These are phyloP conservation scores for Daldinia bambusicola DNA, from an alignment of 495 filamentous ascomycete genomes.

Conservation along the genomic window DNA sequence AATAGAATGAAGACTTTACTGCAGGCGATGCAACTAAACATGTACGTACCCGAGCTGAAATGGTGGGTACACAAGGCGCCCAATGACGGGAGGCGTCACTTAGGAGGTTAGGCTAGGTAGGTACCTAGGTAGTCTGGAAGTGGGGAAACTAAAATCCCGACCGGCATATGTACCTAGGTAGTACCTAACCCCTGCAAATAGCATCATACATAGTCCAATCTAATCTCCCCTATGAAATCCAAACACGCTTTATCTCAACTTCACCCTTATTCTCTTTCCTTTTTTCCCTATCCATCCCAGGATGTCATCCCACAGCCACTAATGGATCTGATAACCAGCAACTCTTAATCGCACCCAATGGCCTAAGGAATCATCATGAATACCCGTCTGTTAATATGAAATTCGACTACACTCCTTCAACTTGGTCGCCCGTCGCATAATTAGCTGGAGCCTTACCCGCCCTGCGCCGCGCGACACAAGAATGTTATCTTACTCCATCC, in stretches of 20 bases:
- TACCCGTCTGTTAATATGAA: conserved; percentile 40
- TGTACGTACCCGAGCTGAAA: conserved; percentile 14
- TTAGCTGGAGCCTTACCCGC: conserved; percentile 33
- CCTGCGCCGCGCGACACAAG: conserved; percentile 22
- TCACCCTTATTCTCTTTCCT: conserved; percentile 13
- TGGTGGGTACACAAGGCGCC: background rate
- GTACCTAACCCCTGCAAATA: conserved; percentile 9
- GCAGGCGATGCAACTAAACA: background rate
- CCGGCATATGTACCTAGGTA: background rate
- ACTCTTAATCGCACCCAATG: conserved; percentile 9
- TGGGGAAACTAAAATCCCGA: conserved; percentile 7
- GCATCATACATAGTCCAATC: conserved; percentile 30
- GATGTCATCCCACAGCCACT: conserved; percentile 10
- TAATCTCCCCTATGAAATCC: conserved; percentile 13
- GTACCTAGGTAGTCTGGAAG: background rate
- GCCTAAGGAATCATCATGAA: conserved; percentile 14
- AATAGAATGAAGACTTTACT: background rate
- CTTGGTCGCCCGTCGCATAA: conserved; percentile 28
- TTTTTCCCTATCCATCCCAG: conserved; percentile 14
- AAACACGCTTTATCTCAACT: conserved; percentile 22
- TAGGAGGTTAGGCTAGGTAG: no score
- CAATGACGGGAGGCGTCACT: conserved; percentile 13
- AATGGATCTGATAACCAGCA: conserved; percentile 22
- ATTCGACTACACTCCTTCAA: conserved; percentile 22
- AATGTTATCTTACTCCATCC: conserved; percentile 20